Percentiles rank a stretch among this genome's conserved stretches.
These are phyloP conservation scores for Colletotrichum orchidophilum DNA, from an alignment of 2,329 filamentous ascomycete genomes.

Conservation along the genomic window DNA sequence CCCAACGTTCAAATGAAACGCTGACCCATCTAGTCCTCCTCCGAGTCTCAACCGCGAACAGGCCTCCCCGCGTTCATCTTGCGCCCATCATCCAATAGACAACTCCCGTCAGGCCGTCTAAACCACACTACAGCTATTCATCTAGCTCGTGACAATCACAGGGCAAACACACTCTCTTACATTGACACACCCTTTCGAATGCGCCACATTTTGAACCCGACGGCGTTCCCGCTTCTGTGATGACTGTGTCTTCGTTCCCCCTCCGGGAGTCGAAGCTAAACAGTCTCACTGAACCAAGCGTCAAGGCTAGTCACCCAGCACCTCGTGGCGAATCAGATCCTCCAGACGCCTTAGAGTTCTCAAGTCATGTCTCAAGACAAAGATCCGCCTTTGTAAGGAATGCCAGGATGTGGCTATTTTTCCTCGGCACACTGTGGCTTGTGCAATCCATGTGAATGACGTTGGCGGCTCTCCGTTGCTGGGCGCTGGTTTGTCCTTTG, in stretches of 20 bases:
- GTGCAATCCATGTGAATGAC: constrained; percentile 17
- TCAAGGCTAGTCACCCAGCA: background rate
- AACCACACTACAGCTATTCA: background rate
- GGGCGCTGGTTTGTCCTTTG: background rate
- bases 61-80: constrained; percentile 12
- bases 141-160: constrained; percentile 2
- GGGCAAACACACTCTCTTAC: background rate
- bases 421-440: constrained; percentile 11
- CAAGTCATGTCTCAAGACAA: constrained; percentile 22
- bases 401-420: constrained; percentile 12
- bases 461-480: background rate
- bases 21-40: constrained; percentile 14
- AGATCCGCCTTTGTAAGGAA: constrained; percentile 7
- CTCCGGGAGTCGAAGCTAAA: background rate
- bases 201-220: background rate
- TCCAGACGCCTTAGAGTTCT: constrained; percentile 1
- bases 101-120: background rate
- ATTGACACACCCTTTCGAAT: background rate
- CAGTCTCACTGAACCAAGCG: background rate
- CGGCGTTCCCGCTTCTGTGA: background rate
- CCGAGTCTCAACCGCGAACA: constrained; percentile 11
- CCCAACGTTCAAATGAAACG: constrained; percentile 29
- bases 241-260: background rate
- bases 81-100: constrained; percentile 19
- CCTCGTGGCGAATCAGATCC: background rate